Evolutionary conservation across 306 rosid genomes (phyloP).

Genomic region (Glycine soja): DNA sequence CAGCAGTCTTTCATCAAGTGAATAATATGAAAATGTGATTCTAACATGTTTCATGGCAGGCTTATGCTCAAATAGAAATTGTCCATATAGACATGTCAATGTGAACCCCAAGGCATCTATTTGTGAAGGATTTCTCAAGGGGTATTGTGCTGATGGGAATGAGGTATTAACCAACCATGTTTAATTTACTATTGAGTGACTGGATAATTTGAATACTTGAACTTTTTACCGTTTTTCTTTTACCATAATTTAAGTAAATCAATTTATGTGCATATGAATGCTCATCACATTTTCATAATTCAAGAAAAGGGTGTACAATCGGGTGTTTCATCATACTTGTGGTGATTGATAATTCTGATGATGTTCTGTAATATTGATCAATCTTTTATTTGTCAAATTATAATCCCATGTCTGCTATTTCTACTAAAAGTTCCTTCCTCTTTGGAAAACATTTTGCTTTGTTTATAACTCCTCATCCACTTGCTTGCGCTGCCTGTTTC

Average conservation of each 20-base stretch:
- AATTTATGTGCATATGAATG: slow-evolving; percentile 19
- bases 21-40: slow-evolving; percentile 39
- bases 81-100: slow-evolving; percentile 94
- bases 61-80: slow-evolving; percentile 77
- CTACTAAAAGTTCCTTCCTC: neutral
- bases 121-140: slow-evolving; percentile 94
- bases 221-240: neutral
- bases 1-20: slow-evolving; percentile 26
- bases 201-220: slow-evolving; percentile 24
- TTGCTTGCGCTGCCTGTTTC: neutral
- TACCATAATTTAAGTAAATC: neutral
- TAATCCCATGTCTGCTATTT: neutral
- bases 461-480: slow-evolving; percentile 13
- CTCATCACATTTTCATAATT: slow-evolving; percentile 1
- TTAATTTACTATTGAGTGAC: neutral
- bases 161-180: slow-evolving; percentile 67
- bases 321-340: slow-evolving; percentile 8
- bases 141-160: slow-evolving; percentile 88
- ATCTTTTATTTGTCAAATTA: too few species aligned
- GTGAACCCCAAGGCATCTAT: slow-evolving; percentile 86
- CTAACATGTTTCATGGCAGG: slow-evolving; percentile 78
- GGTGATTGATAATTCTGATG: slow-evolving; percentile 27
- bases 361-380: too few species aligned
- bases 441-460: neutral
- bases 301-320: neutral